phyloP scores from a whole-genome alignment of 1,139 yeast genomes.

The Pichia cactophila region DNA sequence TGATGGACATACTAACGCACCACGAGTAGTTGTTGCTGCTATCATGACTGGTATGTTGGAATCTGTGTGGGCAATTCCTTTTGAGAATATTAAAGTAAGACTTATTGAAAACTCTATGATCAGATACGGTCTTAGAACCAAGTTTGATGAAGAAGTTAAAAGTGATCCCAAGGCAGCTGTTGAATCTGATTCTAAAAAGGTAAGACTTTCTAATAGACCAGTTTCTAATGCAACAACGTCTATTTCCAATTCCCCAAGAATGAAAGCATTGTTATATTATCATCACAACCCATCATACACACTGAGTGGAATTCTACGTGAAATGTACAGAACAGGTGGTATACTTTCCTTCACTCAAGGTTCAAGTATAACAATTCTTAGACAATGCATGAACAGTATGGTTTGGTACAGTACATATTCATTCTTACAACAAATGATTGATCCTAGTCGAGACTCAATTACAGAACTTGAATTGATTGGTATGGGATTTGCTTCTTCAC shows the following conservation, averaged over 20 bases:
- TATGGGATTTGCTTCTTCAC: slow-evolving; percentile 51
- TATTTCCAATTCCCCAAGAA: slow-evolving; percentile 5
- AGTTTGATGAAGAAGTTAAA: slow-evolving; percentile 10
- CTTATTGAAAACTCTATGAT: slow-evolving; percentile 63
- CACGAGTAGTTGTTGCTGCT: slow-evolving; percentile 75
- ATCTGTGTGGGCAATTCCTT: slow-evolving; percentile 79
- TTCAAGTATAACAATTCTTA: slow-evolving; percentile 62
- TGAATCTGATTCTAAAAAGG: not conserved
- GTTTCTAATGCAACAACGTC: not conserved
- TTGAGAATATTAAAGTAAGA: slow-evolving; percentile 78
- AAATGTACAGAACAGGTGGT: slow-evolving; percentile 73
- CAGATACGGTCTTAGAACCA: slow-evolving; percentile 20
- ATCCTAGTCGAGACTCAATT: slow-evolving; percentile 38
- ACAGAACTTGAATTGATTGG: slow-evolving; percentile 25
- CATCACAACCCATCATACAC: slow-evolving; percentile 50
- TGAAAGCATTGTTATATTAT: slow-evolving; percentile 31
- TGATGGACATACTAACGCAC: slow-evolving; percentile 53
- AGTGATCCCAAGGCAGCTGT: not conserved
- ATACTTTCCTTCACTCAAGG: slow-evolving; percentile 76
- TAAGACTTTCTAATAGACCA: slow-evolving; percentile 10
- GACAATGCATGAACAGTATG: slow-evolving; percentile 74
- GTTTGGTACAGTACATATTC: slow-evolving; percentile 83
- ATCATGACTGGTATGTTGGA: slow-evolving; percentile 78
- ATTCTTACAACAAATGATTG: slow-evolving; percentile 60
- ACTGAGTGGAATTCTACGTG: slow-evolving; percentile 45